Conservation (phyloP, 768 basidiomycete genomes). For the Sistotremastrum suecicum region DNA sequence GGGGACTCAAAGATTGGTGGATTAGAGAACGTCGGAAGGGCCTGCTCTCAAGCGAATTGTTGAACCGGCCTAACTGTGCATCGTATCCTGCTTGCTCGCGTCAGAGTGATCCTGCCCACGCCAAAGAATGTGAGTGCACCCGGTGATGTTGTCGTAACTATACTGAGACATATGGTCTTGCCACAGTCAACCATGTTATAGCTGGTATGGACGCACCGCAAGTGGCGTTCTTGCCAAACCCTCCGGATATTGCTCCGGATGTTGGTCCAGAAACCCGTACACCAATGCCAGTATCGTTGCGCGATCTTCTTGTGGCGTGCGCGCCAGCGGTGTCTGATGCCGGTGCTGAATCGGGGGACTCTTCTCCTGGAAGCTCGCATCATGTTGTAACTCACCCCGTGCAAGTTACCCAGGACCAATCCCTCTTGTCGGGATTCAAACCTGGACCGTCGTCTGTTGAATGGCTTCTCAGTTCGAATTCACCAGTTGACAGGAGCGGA, state of each 20-base stretch:
- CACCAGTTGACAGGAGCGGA: no score
- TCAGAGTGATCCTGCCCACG: constrained; percentile 61
- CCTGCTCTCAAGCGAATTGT: constrained; percentile 38
- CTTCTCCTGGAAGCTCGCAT: no score
- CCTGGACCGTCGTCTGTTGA: constrained; percentile 10
- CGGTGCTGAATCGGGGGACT: no score
- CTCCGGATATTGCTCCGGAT: no score
- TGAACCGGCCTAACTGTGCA: constrained; percentile 52
- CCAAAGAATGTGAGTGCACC: constrained; percentile 51
- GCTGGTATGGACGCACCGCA: no score
- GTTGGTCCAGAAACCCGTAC: no score
- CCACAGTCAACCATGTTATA: no score
- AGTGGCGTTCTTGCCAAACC: no score
- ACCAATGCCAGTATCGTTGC: not conserved
- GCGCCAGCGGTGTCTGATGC: not conserved
- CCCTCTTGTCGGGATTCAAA: constrained; percentile 1
- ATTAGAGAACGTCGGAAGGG: constrained; percentile 62
- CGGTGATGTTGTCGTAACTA: no score
- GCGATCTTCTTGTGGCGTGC: not conserved
- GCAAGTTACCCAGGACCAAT: not conserved
- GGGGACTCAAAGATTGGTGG: constrained; percentile 76
- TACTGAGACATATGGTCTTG: no score
- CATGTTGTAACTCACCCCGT: no score
- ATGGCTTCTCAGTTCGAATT: constrained; percentile 20
- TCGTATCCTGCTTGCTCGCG: constrained; percentile 43